Conservation (phyloP, 768 basidiomycete genomes). For the Serpula lacrymans region DNA sequence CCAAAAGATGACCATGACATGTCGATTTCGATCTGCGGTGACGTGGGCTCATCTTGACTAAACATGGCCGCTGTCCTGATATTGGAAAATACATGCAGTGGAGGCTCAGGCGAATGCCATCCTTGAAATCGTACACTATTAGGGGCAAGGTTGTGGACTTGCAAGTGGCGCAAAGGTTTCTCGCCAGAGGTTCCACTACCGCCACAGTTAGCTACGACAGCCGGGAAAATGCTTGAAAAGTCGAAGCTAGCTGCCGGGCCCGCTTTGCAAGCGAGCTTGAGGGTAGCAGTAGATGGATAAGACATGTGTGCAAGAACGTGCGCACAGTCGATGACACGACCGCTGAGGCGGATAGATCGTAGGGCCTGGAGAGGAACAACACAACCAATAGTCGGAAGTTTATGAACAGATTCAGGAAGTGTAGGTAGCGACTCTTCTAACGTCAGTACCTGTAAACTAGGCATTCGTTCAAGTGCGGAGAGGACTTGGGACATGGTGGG, state of each 20-base stretch:
- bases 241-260: too few relatives aligned
- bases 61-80: not conserved
- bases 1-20: too few relatives aligned
- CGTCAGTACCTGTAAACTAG: conserved; percentile 29
- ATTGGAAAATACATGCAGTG: not conserved
- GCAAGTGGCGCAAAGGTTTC: not conserved
- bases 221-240: not conserved
- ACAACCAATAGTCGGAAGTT: too few relatives aligned
- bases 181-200: too few relatives aligned
- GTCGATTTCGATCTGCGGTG: too few relatives aligned
- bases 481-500: conserved; percentile 31
- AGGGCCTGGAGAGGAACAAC: not conserved
- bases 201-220: too few relatives aligned
- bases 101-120: not conserved
- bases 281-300: not conserved
- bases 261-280: not conserved
- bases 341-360: not conserved
- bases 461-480: conserved; percentile 32
- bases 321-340: not conserved
- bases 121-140: not conserved
- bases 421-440: conserved; percentile 34
- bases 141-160: not conserved
- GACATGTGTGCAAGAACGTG: not conserved
- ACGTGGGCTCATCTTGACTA: too few relatives aligned
- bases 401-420: too few relatives aligned